Base-by-base conservation (phyloP, 257 asterid genomes). In the Oldenlandia corymbosa region DNA sequence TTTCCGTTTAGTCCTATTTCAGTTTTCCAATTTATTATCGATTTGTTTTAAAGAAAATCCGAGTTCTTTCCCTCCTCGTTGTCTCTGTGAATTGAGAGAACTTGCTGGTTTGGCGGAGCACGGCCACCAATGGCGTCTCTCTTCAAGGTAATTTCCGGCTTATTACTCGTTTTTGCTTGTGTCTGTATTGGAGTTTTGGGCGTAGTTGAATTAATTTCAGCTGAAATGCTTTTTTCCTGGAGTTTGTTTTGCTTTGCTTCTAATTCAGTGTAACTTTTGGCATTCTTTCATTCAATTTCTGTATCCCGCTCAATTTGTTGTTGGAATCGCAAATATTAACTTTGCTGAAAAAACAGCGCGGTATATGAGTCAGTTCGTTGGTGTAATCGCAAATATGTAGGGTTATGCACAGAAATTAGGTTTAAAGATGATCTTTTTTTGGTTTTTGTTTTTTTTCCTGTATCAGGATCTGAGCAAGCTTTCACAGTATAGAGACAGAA, bases 401-500 rank as follows among this genome's bases (percentile, higher is more conserved):
- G n/a, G 58, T 53, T 53, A 30, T 43, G 48, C 18, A 43, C 48
- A 5, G 5, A 43, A 12, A 3, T 43, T 1, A 43, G n/a, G n/a
- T 2, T 9, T 34, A 34, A 26, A 16, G 47, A 7, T 51, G 66
- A 18, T 53, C n/a, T n/a, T n/a, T n/a, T n/a, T n/a, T n/a, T n/a
- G n/a, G n/a, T n/a, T n/a, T n/a, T n/a, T 11, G 14, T 43, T 34
- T 57, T 62, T 49, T 30, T n/a, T 24, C 48, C 26, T 32, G 37
- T 63, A 31, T 48, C 72, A 92, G 97, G 99, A 92, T 75, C 91
- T 83, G 68, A 86, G 68, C 73, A 92, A 87, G 80, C 69, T 92
- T 55, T 92, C 97, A 1, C 97, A 89, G 6, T 92, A 92, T 60
- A 77, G 96, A 79, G 99, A 92, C 70, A 81, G 96, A 62, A 89